Base-by-base conservation (phyloP, 345 rosid species). In the Euclidium syriacum region DNA sequence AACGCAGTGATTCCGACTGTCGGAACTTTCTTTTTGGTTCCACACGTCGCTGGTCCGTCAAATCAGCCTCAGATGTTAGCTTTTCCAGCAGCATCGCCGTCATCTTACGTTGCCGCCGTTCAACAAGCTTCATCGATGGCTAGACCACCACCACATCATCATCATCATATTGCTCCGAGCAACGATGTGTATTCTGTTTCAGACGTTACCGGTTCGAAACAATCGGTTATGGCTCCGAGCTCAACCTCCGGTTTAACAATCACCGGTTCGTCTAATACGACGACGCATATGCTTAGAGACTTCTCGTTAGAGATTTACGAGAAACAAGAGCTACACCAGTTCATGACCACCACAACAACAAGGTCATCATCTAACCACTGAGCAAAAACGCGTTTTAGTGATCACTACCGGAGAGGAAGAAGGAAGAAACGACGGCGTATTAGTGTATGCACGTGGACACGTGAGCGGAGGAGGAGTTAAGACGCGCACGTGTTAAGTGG, bases 401-500 rank as follows among this genome's bases (percentile, higher is more conserved):
- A 52, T 43, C 62, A 34, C n/a, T n/a, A n/a, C 39, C 44, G 52
- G 70, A 24, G 42, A 17, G 10, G 10, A 24, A 14, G 27, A 46
- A 41, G 54, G 69, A n/a, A n/a, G n/a, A n/a, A n/a, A n/a, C n/a
- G n/a, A n/a, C n/a, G n/a, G n/a, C n/a, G n/a, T n/a, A n/a, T n/a
- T n/a, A n/a, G n/a, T n/a, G n/a, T n/a, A n/a, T n/a, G n/a, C 92
- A 82, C 90, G 84, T 85, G 88, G 52, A 23, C 87, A 76, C 78
- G 81, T 75, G 90, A 60, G 53, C n/a, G n/a, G 56, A 49, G 29
- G 10, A 64, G 30, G 67, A 32, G 29, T 46, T 64, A 50, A 60
- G 76, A 50, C 25, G 47, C 67, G 83, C 87, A 86, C 87, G 90
- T 81, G 87, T 79, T 57, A 55, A 62, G 85, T 79, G 75, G 86